These are phyloP conservation scores for Xylariaceae sp. DNA, from an alignment of 2,329 filamentous ascomycete species.

Conservation along the genomic window DNA sequence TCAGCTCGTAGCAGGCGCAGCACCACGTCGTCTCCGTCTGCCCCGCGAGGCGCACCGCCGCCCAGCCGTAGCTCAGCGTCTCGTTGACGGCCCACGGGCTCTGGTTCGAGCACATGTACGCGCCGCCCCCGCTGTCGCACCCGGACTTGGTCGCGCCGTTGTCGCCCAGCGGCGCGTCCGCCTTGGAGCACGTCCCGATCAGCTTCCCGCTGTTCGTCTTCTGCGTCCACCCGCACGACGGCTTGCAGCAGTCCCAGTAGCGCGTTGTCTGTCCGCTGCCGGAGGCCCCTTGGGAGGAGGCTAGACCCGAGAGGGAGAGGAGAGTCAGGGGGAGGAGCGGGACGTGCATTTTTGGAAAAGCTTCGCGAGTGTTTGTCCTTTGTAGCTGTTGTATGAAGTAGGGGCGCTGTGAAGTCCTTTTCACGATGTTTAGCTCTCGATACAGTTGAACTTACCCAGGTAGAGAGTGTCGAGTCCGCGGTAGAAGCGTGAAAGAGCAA, in stretches of 20 bases:
- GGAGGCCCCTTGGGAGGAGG: constrained; percentile 36
- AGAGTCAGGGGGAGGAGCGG: constrained; percentile 26
- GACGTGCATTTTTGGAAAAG: constrained; percentile 36
- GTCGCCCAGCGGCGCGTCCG: constrained; percentile 61
- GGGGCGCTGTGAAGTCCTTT: background rate
- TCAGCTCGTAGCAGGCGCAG: constrained; percentile 68
- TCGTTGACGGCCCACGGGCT: constrained; percentile 67
- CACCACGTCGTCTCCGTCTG: constrained; percentile 67
- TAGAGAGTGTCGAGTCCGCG: background rate
- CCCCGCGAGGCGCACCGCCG: constrained; percentile 63
- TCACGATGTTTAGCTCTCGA: no score
- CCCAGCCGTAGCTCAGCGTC: constrained; percentile 67
- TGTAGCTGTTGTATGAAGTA: background rate
- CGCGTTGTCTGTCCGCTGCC: constrained; percentile 45
- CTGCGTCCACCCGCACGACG: constrained; percentile 66
- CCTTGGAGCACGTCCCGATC: constrained; percentile 60
- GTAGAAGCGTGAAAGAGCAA: background rate
- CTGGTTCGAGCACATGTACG: constrained; percentile 68
- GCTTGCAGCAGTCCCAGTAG: constrained; percentile 75
- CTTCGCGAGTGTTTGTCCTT: background rate
- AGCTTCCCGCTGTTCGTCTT: constrained; percentile 61
- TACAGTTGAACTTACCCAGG: no score
- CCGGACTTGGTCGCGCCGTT: constrained; percentile 54
- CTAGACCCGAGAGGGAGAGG: constrained; percentile 26
- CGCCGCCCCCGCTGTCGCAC: constrained; percentile 61